These are phyloP conservation scores for Graphiopsis chlorocephala DNA, from an alignment of 2,329 filamentous ascomycete species.

Conservation along the genomic window DNA sequence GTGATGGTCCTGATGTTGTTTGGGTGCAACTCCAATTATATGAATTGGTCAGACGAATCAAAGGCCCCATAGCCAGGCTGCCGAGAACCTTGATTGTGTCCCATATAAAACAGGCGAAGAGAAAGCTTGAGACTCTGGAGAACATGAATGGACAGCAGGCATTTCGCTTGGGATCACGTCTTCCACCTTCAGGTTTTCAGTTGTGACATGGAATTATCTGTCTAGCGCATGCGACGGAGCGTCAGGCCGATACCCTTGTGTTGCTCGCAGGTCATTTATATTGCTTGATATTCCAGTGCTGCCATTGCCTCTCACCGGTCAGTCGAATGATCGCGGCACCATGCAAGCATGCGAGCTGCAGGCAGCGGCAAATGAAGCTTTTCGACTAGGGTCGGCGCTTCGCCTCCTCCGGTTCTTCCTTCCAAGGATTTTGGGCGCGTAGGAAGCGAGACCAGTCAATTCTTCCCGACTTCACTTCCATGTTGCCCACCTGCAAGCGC, in stretches of 20 bases:
- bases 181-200: neutral
- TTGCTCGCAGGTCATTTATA: neutral
- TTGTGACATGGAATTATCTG: neutral
- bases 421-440: neutral
- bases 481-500: neutral
- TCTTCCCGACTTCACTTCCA: neutral
- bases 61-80: neutral
- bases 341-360: neutral
- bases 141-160: neutral
- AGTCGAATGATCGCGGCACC: neutral
- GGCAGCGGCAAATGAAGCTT: neutral
- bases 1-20: neutral
- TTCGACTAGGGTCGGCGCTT: neutral
- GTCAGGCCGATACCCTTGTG: neutral
- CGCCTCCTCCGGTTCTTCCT: neutral
- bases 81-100: neutral
- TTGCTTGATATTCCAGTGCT: neutral
- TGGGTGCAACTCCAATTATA: neutral
- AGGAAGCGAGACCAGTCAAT: neutral
- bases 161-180: neutral
- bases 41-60: neutral
- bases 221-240: neutral
- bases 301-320: neutral
- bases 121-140: neutral
- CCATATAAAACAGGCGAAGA: neutral